These are phyloP conservation scores for Nicotiana rustica DNA, from an alignment of 305 asterid genomes.

Conservation along the genomic window DNA sequence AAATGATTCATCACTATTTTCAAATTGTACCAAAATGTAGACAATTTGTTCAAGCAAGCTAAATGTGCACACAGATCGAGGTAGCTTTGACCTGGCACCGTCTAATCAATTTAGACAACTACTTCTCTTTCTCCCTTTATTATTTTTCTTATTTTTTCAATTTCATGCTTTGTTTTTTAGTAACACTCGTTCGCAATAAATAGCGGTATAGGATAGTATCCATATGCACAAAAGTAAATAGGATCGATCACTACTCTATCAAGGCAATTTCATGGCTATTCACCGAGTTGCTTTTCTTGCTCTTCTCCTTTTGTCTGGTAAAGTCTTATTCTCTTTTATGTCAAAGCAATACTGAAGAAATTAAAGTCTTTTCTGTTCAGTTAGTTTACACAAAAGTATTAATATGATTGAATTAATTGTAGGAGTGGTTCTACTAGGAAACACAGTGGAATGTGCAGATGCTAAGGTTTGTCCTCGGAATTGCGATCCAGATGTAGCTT, in stretches of 20 bases:
- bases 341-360: not conserved
- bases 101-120: not conserved
- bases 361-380: not conserved
- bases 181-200: not conserved
- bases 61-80: no score
- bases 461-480: not conserved
- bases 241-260: not conserved
- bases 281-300: not conserved
- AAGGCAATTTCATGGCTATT: slow-evolving; percentile 23
- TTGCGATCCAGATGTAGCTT: slow-evolving; percentile 21
- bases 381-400: not conserved
- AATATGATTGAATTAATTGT: not conserved
- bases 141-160: not conserved
- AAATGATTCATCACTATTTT: not conserved
- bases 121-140: not conserved
- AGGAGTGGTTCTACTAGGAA: slow-evolving; percentile 13
- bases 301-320: slow-evolving; percentile 23
- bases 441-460: not conserved
- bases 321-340: not conserved
- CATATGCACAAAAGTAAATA: not conserved
- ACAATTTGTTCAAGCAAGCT: not conserved
- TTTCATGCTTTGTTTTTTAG: not conserved
- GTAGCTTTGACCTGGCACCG: not conserved
- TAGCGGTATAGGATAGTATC: not conserved
- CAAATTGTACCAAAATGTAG: not conserved